phyloP scores from a whole-genome alignment of 2,329 filamentous ascomycete genomes.

The Paracorniculantispora psalliotae region DNA sequence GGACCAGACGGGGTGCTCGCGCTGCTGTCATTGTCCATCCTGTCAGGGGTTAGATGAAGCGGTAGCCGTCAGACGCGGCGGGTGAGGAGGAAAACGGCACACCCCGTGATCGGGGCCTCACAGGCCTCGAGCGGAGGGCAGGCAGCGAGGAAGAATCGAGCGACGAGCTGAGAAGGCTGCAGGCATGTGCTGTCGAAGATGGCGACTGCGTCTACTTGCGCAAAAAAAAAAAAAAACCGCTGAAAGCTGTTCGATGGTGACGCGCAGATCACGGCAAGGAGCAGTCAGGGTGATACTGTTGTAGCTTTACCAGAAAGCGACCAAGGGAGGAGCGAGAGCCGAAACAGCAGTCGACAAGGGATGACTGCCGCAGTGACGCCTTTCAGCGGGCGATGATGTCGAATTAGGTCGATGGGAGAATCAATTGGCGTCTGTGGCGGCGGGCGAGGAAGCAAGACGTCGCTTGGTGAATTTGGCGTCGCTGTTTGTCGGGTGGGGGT shows the following conservation, averaged over 20 bases:
- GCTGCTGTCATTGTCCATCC: constrained; percentile 30
- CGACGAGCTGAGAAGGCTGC: neutral
- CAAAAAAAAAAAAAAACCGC: too few species aligned
- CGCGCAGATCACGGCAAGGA: neutral
- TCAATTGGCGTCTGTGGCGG: neutral
- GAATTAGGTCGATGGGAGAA: neutral
- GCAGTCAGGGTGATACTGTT: neutral
- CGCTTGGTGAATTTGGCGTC: neutral
- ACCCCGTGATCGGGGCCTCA: neutral
- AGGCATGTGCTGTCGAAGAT: neutral
- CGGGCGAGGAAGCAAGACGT: neutral
- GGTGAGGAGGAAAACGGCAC: neutral
- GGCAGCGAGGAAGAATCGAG: neutral
- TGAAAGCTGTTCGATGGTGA: neutral
- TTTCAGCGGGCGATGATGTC: neutral
- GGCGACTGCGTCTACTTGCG: neutral
- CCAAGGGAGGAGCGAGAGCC: neutral
- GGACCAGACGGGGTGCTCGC: constrained; percentile 25
- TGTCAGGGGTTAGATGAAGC: neutral
- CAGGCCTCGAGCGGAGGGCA: neutral
- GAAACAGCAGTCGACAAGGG: neutral
- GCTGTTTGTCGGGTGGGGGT: constrained; percentile 3
- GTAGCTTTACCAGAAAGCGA: neutral
- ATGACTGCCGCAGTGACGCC: neutral
- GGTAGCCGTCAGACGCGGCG: neutral